Percentiles rank a stretch among this genome's conserved stretches.
These are phyloP conservation scores for Notholithocarpus densiflorus DNA, from an alignment of 306 rosid species.

Conservation along the genomic window DNA sequence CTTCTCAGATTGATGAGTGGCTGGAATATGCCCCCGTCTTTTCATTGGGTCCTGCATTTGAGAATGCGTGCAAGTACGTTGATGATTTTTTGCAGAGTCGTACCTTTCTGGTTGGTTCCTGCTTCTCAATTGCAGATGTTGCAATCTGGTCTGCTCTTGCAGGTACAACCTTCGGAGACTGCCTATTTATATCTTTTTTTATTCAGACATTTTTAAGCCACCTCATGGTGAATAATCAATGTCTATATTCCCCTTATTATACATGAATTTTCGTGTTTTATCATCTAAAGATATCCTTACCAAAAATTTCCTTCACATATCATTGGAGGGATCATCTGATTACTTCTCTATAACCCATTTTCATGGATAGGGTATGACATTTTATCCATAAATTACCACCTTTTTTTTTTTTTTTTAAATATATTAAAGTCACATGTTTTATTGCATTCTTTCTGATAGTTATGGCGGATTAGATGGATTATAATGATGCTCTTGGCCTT, in stretches of 20 bases:
- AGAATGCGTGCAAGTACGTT: slow-evolving; percentile 66
- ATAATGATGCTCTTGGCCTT: no score
- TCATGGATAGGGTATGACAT: neutral
- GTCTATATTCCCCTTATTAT: neutral
- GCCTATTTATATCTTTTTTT: neutral
- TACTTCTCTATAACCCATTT: neutral
- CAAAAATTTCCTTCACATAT: neutral
- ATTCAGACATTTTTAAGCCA: neutral
- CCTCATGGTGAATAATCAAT: slow-evolving; percentile 2
- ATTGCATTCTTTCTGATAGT: neutral
- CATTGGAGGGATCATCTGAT: neutral
- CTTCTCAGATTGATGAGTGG: slow-evolving; percentile 73
- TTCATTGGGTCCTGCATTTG: slow-evolving; percentile 78
- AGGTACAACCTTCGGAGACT: slow-evolving; percentile 38
- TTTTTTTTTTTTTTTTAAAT: no score
- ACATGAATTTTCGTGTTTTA: neutral
- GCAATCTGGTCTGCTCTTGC: slow-evolving; percentile 87
- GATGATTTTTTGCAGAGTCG: slow-evolving; percentile 60
- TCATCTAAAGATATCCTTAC: neutral
- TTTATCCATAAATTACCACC: neutral
- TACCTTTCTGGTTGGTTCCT: slow-evolving; percentile 56
- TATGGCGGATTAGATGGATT: neutral
- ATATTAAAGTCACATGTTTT: neutral
- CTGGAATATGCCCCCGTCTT: slow-evolving; percentile 70
- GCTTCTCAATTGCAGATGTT: slow-evolving; percentile 75